Evolutionary conservation across 352 stramenopile species (phyloP).

Genomic region (Peronosclerospora sorghi): DNA sequence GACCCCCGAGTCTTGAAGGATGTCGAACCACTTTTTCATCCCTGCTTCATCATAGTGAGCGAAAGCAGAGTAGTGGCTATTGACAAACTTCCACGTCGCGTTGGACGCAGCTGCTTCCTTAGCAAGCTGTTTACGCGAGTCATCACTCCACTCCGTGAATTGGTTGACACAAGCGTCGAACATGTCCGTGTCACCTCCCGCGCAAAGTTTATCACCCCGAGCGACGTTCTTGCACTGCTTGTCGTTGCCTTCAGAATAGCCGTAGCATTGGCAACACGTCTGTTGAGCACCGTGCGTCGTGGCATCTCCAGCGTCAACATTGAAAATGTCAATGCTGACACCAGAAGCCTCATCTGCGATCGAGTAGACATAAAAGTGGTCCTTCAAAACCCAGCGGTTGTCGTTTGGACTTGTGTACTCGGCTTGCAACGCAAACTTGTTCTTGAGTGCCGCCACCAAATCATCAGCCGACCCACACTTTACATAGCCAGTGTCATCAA

Average conservation of each 20-base stretch:
- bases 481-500: slow-evolving; percentile 21
- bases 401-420: slow-evolving; percentile 63
- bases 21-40: slow-evolving; percentile 52
- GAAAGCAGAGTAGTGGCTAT: slow-evolving; percentile 74
- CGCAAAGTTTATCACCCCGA: slow-evolving; percentile 38
- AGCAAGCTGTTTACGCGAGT: slow-evolving; percentile 51
- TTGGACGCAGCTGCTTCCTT: slow-evolving; percentile 42
- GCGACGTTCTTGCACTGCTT: slow-evolving; percentile 40
- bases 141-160: slow-evolving; percentile 54
- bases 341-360: slow-evolving; percentile 31
- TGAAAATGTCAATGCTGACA: slow-evolving; percentile 61
- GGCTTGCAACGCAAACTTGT: slow-evolving; percentile 48
- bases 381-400: slow-evolving; percentile 55
- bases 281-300: slow-evolving; percentile 52
- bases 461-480: slow-evolving; percentile 38
- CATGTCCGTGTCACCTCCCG: slow-evolving; percentile 40
- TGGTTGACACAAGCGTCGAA: slow-evolving; percentile 52
- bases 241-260: slow-evolving; percentile 42
- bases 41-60: slow-evolving; percentile 49
- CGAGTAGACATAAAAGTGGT: slow-evolving; percentile 60
- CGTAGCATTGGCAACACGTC: slow-evolving; percentile 80
- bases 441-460: slow-evolving; percentile 35
- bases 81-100: slow-evolving; percentile 80
- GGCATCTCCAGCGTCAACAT: slow-evolving; percentile 59
- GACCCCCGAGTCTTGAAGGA: slow-evolving; percentile 35